phyloP scores from a whole-genome alignment of 345 rosid species.

The Aurinia saxatilis region DNA sequence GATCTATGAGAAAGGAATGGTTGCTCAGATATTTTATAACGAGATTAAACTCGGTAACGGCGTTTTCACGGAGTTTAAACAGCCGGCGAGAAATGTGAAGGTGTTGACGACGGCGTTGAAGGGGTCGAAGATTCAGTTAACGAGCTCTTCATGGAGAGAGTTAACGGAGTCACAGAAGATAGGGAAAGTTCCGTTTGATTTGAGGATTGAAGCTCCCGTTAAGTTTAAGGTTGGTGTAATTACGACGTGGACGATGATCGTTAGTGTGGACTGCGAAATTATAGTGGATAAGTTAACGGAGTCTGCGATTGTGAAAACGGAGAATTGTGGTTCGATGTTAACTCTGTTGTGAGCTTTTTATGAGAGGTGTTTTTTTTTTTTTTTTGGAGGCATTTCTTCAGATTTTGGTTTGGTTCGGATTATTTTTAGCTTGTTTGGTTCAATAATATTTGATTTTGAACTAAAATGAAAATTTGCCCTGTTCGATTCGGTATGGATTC shows the following conservation, averaged over 20 bases:
- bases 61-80: constrained; percentile 40
- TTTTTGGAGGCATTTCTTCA: too few relatives aligned
- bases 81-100: constrained; percentile 51
- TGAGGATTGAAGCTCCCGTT: constrained; percentile 55
- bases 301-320: constrained; percentile 33
- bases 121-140: constrained; percentile 40
- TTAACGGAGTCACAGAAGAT: constrained; percentile 25
- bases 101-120: constrained; percentile 32
- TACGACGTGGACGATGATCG: constrained; percentile 59
- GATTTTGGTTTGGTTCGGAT: not conserved
- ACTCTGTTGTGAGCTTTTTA: constrained; percentile 24
- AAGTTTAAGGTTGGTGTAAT: constrained; percentile 53
- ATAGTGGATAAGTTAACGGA: constrained; percentile 61
- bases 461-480: not conserved
- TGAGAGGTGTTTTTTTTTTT: not conserved
- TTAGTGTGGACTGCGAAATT: constrained; percentile 53
- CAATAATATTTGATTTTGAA: not conserved
- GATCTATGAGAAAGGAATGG: constrained; percentile 36
- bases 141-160: constrained; percentile 17
- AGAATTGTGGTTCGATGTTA: constrained; percentile 47
- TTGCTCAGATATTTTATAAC: constrained; percentile 30
- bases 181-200: constrained; percentile 42
- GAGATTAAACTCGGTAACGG: constrained; percentile 40
- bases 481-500: not conserved
- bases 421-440: not conserved